A percentile compares a stretch with the other conserved stretches of the same genome.
These are phyloP conservation scores for Penicillium corylophilum DNA, from an alignment of 2,329 filamentous ascomycete genomes.

Conservation along the genomic window DNA sequence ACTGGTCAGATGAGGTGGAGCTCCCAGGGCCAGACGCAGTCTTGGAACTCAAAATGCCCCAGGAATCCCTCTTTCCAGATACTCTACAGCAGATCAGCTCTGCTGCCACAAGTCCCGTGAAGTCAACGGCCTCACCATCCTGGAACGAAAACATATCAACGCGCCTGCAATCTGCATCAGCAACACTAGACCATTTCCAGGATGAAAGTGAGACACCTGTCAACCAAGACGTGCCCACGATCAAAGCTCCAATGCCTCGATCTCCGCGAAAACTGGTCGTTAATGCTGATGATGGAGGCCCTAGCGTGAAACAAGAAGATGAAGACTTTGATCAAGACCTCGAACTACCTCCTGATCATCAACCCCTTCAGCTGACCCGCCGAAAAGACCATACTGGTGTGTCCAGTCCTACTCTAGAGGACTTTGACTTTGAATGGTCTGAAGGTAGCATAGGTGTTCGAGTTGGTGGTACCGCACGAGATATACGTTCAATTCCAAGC, in stretches of 20 bases:
- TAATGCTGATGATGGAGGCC: conserved; percentile 53
- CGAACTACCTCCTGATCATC: conserved; percentile 66
- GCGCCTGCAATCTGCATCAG: conserved; percentile 54
- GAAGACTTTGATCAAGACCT: conserved; percentile 74
- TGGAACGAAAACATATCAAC: conserved; percentile 44
- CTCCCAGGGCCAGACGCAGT: conserved; percentile 58
- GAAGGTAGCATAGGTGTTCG: conserved; percentile 90
- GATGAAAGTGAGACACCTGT: conserved; percentile 62
- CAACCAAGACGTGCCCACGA: conserved; percentile 64
- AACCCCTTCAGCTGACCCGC: conserved; percentile 60
- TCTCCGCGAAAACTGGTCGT: conserved; percentile 53
- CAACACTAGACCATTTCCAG: conserved; percentile 62
- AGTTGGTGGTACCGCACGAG: conserved; percentile 80
- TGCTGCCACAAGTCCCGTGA: conserved; percentile 39
- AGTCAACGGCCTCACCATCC: conserved; percentile 29
- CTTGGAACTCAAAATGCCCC: conserved; percentile 65
- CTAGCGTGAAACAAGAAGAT: conserved; percentile 42
- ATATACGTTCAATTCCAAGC: conserved; percentile 75
- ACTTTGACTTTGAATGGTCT: conserved; percentile 81
- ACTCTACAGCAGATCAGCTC: conserved; percentile 65
- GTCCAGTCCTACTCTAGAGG: conserved; percentile 63
- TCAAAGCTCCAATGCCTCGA: conserved; percentile 64
- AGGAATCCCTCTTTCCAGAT: conserved; percentile 64
- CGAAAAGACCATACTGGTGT: conserved; percentile 63
- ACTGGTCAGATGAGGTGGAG: conserved; percentile 79